Evolutionary conservation across 805 yeast genomes (phyloP).

Genomic region (Deakozyma indianensis): DNA sequence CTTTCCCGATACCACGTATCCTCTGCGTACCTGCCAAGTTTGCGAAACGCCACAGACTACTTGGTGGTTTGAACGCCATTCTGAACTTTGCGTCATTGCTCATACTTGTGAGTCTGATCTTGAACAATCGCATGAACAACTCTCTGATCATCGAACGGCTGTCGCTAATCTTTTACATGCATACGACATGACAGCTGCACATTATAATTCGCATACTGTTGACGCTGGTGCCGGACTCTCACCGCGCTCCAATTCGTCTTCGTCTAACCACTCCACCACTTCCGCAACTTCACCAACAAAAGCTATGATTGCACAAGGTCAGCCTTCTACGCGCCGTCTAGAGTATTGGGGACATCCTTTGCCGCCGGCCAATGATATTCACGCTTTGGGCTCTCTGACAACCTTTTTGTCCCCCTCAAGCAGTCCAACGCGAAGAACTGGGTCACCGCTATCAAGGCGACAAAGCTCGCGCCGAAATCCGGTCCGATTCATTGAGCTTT

Average conservation of each 20-base stretch:
- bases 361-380: not conserved
- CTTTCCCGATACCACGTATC: constrained; percentile 41
- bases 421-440: not conserved
- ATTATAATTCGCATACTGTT: not conserved
- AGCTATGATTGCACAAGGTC: not conserved
- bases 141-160: constrained; percentile 52
- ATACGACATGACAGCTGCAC: not conserved
- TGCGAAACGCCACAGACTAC: constrained; percentile 87
- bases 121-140: constrained; percentile 56
- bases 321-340: not conserved
- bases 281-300: not conserved
- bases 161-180: not conserved
- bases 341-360: constrained; percentile 1
- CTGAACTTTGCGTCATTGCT: constrained; percentile 74
- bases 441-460: constrained; percentile 9
- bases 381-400: not conserved
- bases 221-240: not conserved
- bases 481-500: constrained; percentile 29
- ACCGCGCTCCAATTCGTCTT: not conserved
- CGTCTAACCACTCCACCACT: not conserved
- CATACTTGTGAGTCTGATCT: constrained; percentile 70
- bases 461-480: constrained; percentile 29
- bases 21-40: constrained; percentile 68
- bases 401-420: not conserved
- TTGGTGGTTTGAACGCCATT: constrained; percentile 93